Evolutionary conservation across 2,329 filamentous ascomycete species (phyloP), one percentile per base, ranked within the genome.

Genomic region (Zymoseptoria tritici): DNA sequence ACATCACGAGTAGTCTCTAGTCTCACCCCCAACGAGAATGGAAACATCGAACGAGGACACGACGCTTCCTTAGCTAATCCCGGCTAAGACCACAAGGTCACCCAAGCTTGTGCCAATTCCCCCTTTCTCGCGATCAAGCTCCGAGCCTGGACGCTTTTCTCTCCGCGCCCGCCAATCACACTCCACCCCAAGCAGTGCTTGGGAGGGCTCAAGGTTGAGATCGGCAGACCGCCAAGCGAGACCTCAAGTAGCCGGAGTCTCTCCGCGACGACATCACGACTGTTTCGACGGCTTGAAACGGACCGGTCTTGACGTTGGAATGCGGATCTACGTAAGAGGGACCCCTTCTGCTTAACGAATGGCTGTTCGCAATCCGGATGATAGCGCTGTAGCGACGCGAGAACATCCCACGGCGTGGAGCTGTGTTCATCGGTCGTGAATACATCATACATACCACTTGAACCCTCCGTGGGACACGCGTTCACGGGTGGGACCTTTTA

Each of bases 41-140:
- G 24, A 26, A 26, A 26, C 24, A 26, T 22, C 22, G 36, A 16
- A 42, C 36, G 36, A 42, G 36, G 16, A 46, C 36, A 46, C 36
- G 36, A 46, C 36, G 36, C 36, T 46, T 46, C 16, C 36, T 46
- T 13, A 46, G 13, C 13, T 46, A 46, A 46, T 46, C 36, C 13
- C 36, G 36, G 36, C 26, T 29, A 29, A 29, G 26, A 29, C 26
- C 26, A 42, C 36, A 46, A n/a, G 36, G 13, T 16, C 26, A 51
- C 49, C 19, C 51, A 20, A 49, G 49, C 57, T 52, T 52, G 49
- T 26, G 22, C 49, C 24, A 54, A 20, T 56, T 51, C 50, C 58
- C 36, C 19, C 36, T 56, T 24, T 29, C 46, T 42, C 11, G 49
- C 36, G 49, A 19, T 21, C 29, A 46, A 46, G 36, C 36, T 16